phyloP scores from a whole-genome alignment of 2,329 filamentous ascomycete genomes.

The Cordyceps javanica region DNA sequence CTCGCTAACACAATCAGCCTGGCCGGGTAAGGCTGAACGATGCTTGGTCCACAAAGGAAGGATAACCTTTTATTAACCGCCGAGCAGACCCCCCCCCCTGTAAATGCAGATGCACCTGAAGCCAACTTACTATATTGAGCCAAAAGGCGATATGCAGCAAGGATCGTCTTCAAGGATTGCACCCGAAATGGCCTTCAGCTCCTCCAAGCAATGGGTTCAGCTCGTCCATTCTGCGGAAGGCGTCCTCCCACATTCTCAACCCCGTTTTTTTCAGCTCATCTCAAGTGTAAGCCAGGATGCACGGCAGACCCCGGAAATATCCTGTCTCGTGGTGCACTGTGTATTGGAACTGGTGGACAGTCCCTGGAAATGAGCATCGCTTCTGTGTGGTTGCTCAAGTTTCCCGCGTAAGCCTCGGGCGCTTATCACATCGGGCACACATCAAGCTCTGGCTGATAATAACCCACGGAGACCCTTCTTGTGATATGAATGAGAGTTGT shows the following conservation, averaged over 20 bases:
- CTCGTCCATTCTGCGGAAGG: background rate
- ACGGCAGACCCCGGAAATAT: background rate
- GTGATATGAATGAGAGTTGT: no score
- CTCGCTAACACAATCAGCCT: no score
- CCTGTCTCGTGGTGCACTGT: no score
- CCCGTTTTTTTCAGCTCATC: background rate
- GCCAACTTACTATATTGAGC: background rate
- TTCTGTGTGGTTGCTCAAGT: no score
- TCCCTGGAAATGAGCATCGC: no score
- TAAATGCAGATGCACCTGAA: background rate
- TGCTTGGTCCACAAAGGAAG: background rate
- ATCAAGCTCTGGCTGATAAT: no score
- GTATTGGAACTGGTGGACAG: no score
- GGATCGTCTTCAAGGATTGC: background rate
- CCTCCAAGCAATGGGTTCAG: background rate
- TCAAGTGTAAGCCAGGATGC: background rate
- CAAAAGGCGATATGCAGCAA: background rate
- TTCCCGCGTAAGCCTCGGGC: no score
- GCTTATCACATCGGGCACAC: no score
- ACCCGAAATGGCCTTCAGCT: background rate
- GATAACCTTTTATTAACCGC: background rate
- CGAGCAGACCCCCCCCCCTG: background rate
- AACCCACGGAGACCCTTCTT: no score
- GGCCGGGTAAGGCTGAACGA: background rate
- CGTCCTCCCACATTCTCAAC: background rate